Percentiles rank a stretch among this genome's conserved stretches.
phyloP scores from a whole-genome alignment of 148 eudicot genomes.

The Chenopodium album region DNA sequence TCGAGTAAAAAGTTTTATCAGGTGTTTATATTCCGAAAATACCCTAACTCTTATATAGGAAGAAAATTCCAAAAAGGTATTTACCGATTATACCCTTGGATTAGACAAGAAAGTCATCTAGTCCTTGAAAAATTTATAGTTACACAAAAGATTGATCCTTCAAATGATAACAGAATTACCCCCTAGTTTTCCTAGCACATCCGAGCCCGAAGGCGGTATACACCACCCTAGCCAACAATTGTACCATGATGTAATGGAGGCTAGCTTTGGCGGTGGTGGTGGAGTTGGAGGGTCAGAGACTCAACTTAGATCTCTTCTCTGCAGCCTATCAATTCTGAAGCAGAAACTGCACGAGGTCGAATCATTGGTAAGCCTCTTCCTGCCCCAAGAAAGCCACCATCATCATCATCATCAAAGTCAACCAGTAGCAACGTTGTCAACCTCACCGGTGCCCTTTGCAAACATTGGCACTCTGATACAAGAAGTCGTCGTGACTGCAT shows the following conservation, averaged over 20 bases:
- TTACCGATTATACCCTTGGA: too few relatives aligned
- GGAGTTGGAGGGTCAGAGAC: constrained; percentile 2
- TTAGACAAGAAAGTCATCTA: too few relatives aligned
- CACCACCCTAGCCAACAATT: constrained; percentile 23
- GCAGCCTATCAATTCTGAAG: constrained; percentile 48
- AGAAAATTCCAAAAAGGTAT: too few relatives aligned
- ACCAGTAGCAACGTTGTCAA: constrained; percentile 6
- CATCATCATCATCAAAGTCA: constrained; percentile 16
- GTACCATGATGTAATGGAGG: constrained; percentile 20
- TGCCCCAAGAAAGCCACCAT: constrained; percentile 23
- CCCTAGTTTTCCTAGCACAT: constrained; percentile 1
- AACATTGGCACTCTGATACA: constrained; percentile 56
- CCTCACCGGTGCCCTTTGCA: constrained; percentile 33
- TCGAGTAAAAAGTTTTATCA: too few relatives aligned
- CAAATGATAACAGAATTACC: constrained; percentile 24
- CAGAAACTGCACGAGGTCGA: constrained; percentile 56
- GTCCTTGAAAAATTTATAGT: too few relatives aligned
- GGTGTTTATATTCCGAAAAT: too few relatives aligned
- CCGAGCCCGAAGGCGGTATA: constrained; percentile 15
- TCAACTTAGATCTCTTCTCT: constrained; percentile 41
- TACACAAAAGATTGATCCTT: background rate
- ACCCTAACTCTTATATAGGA: too few relatives aligned
- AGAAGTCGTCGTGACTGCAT: constrained; percentile 62
- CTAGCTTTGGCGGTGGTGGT: constrained; percentile 8
- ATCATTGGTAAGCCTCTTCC: constrained; percentile 32